phyloP scores from a whole-genome alignment of 805 yeast species.

The Starmera caribaea region DNA sequence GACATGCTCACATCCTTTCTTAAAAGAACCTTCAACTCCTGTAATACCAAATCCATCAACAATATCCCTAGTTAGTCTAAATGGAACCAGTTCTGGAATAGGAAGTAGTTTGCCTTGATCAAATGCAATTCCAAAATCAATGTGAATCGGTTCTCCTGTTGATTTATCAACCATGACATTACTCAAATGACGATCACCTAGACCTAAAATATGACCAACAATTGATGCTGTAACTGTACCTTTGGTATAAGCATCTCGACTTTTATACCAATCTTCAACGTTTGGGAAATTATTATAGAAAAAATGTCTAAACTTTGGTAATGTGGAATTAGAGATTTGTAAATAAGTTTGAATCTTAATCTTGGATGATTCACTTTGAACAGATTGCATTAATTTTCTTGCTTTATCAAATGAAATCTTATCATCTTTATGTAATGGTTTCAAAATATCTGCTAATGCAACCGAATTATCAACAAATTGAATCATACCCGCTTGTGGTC shows the following conservation, averaged over 20 bases:
- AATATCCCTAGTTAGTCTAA: slow-evolving; percentile 80
- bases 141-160: slow-evolving; percentile 93
- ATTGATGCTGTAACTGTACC: slow-evolving; percentile 83
- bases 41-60: slow-evolving; percentile 89
- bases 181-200: slow-evolving; percentile 93
- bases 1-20: slow-evolving; percentile 63
- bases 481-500: slow-evolving; percentile 78
- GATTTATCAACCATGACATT: slow-evolving; percentile 71
- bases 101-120: slow-evolving; percentile 84
- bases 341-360: slow-evolving; percentile 37
- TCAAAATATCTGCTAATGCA: slow-evolving; percentile 60
- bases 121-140: slow-evolving; percentile 93
- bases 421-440: slow-evolving; percentile 52
- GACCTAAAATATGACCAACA: slow-evolving; percentile 79
- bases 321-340: slow-evolving; percentile 37
- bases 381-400: slow-evolving; percentile 50
- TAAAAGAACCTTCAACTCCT: slow-evolving; percentile 75
- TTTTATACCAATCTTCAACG: slow-evolving; percentile 66
- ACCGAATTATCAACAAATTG: slow-evolving; percentile 79
- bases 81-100: slow-evolving; percentile 91
- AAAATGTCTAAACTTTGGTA: slow-evolving; percentile 63
- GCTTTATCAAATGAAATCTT: slow-evolving; percentile 45
- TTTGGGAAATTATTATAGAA: slow-evolving; percentile 58
- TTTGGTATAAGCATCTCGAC: slow-evolving; percentile 54
- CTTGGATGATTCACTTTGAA: slow-evolving; percentile 34